Conservation (phyloP, 2,329 filamentous ascomycete species). For the Monascus ruber region DNA sequence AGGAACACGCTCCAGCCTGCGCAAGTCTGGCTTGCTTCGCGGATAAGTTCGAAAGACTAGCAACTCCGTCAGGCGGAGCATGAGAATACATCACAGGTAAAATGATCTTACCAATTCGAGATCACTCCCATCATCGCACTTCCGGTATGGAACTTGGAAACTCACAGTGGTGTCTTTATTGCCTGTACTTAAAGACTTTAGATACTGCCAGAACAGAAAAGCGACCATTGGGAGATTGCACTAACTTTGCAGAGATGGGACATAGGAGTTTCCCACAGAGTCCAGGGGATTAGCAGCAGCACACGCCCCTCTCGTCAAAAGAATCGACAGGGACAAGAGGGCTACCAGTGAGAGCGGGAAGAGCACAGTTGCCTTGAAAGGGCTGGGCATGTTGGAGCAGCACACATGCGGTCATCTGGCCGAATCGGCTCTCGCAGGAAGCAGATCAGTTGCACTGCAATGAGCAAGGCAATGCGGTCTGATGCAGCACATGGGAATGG, state of each 20-base stretch:
- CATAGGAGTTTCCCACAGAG: conserved; percentile 1
- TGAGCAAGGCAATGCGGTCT: too few relatives aligned
- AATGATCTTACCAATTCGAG: conserved; percentile 7
- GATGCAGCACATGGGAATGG: too few relatives aligned
- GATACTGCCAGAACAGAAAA: background rate
- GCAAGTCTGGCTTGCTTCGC: conserved; percentile 14
- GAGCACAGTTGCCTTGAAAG: too few relatives aligned
- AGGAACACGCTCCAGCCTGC: conserved; percentile 13
- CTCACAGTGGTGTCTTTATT: conserved; percentile 9
- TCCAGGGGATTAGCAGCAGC: conserved; percentile 5
- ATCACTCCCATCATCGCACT: conserved; percentile 6
- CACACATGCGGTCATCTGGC: too few relatives aligned
- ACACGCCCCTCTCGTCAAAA: conserved; percentile 2
- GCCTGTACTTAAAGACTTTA: conserved; percentile 7
- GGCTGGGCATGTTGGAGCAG: too few relatives aligned
- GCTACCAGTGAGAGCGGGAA: too few relatives aligned
- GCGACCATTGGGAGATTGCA: conserved; percentile 1
- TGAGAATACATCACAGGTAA: background rate
- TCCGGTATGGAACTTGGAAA: conserved; percentile 12
- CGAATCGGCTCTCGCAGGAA: too few relatives aligned
- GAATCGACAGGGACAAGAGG: too few relatives aligned
- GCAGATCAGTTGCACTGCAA: too few relatives aligned
- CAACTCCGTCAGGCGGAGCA: conserved; percentile 1
- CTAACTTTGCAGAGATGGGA: conserved; percentile 9
- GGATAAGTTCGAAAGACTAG: conserved; percentile 18